These are phyloP conservation scores for Penstemon barbatus DNA, from an alignment of 257 asterid genomes.

Conservation along the genomic window DNA sequence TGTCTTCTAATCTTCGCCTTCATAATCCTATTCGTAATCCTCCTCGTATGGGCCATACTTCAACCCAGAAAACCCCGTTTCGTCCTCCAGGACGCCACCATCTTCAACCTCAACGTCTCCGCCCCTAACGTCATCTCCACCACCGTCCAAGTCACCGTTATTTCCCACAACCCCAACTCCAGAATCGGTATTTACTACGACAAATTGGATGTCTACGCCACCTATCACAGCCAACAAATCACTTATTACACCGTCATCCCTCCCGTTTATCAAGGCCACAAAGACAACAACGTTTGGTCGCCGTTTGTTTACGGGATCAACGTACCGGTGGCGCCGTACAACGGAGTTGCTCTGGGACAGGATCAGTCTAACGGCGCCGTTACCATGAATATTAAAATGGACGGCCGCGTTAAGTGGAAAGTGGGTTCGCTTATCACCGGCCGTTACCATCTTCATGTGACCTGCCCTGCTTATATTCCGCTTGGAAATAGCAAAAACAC, in stretches of 20 bases:
- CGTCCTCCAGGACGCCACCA: constrained; percentile 89
- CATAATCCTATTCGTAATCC: constrained; percentile 54
- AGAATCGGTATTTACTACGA: constrained; percentile 71
- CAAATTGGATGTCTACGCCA: constrained; percentile 49
- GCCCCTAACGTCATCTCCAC: constrained; percentile 78
- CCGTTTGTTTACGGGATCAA: constrained; percentile 62
- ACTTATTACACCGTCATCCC: constrained; percentile 68
- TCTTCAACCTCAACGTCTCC: constrained; percentile 74
- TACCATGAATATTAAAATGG: constrained; percentile 43
- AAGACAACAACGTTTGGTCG: constrained; percentile 76
- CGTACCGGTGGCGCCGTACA: constrained; percentile 84
- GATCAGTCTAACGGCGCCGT: constrained; percentile 64
- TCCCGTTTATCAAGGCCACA: constrained; percentile 79
- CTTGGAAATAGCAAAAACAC: constrained; percentile 38
- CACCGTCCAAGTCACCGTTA: constrained; percentile 71
- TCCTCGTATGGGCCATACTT: constrained; percentile 71
- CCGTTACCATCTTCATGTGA: constrained; percentile 67
- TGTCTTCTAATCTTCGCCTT: constrained; percentile 40
- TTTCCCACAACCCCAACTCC: constrained; percentile 75
- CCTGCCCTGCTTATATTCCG: constrained; percentile 68
- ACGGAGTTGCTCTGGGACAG: constrained; percentile 52
- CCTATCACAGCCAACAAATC: constrained; percentile 71
- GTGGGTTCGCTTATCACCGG: constrained; percentile 66
- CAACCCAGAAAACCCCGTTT: constrained; percentile 84
- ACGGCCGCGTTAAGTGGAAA: constrained; percentile 76